A percentile compares a stretch with the other conserved stretches of the same genome.
These are phyloP conservation scores for Monosporozyma unispora DNA, from an alignment of 805 yeast genomes.

Conservation along the genomic window DNA sequence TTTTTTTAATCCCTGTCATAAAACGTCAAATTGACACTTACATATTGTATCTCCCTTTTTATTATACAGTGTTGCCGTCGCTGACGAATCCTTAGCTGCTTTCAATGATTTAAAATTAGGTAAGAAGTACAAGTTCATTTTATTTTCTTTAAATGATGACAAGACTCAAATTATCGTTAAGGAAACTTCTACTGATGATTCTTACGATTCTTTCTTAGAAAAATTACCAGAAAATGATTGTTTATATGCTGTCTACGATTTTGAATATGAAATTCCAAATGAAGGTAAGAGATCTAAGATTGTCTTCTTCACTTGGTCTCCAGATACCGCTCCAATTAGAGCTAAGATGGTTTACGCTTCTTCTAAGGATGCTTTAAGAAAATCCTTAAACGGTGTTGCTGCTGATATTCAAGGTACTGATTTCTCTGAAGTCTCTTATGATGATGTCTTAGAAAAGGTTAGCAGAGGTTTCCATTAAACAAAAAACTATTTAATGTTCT, in stretches of 20 bases:
- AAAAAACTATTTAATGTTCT: neutral
- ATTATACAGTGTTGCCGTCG: constrained; percentile 57
- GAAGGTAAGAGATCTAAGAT: constrained; percentile 89
- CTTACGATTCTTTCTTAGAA: constrained; percentile 80
- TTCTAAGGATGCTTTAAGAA: constrained; percentile 96
- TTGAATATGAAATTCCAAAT: constrained; percentile 84
- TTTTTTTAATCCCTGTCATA: neutral
- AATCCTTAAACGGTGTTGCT: constrained; percentile 91
- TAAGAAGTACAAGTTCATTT: constrained; percentile 74
- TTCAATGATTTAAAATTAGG: constrained; percentile 95
- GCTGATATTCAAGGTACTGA: constrained; percentile 97
- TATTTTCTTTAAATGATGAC: constrained; percentile 70
- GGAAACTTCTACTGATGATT: constrained; percentile 62
- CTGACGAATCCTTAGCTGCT: constrained; percentile 85
- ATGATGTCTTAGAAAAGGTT: constrained; percentile 82
- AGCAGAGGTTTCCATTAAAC: constrained; percentile 54
- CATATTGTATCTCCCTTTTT: neutral
- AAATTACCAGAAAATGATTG: constrained; percentile 93
- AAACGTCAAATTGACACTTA: no score
- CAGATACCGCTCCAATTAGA: constrained; percentile 93
- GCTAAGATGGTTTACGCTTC: constrained; percentile 97
- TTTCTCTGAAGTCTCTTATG: constrained; percentile 92
- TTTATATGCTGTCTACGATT: constrained; percentile 93
- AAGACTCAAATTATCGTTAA: constrained; percentile 90
- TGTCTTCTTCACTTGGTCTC: constrained; percentile 82